Conservation (phyloP, 1,284 basidiomycete genomes). For the Peniophora sp. region DNA sequence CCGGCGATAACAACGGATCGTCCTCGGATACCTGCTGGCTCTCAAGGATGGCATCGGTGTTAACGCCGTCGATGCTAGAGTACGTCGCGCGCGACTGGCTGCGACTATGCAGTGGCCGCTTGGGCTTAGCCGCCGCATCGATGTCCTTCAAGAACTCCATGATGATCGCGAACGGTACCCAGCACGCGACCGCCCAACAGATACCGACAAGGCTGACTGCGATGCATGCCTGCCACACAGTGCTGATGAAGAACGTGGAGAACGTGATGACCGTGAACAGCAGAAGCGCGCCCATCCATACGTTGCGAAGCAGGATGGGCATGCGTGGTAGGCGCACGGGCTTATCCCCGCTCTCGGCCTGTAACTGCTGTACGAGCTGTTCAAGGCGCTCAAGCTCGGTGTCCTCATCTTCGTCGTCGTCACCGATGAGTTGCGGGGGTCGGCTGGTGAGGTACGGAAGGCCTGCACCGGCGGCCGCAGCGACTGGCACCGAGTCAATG, state of each 20-base stretch:
- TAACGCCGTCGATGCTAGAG: background rate
- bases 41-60: background rate
- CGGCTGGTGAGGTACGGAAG: constrained; percentile 72
- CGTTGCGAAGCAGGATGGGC: constrained; percentile 85
- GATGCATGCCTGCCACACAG: constrained; percentile 65
- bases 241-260: constrained; percentile 78
- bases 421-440: constrained; percentile 60
- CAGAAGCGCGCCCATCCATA: constrained; percentile 83
- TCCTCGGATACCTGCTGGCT: constrained; percentile 49
- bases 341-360: constrained; percentile 66
- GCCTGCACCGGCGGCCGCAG: constrained; percentile 65
- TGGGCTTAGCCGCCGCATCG: constrained; percentile 23
- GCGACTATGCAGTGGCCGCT: background rate
- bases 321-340: constrained; percentile 72
- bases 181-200: constrained; percentile 92
- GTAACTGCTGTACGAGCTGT: constrained; percentile 72
- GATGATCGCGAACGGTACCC: constrained; percentile 87
- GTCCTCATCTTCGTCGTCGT: constrained; percentile 66
- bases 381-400: constrained; percentile 62
- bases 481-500: constrained; percentile 72
- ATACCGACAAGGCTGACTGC: constrained; percentile 83
- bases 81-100: background rate
- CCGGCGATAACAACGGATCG: constrained; percentile 39
- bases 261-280: constrained; percentile 74
- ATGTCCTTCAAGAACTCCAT: constrained; percentile 92